Base-by-base conservation (phyloP, 305 asterid genomes). In the Fraxinus latifolia region DNA sequence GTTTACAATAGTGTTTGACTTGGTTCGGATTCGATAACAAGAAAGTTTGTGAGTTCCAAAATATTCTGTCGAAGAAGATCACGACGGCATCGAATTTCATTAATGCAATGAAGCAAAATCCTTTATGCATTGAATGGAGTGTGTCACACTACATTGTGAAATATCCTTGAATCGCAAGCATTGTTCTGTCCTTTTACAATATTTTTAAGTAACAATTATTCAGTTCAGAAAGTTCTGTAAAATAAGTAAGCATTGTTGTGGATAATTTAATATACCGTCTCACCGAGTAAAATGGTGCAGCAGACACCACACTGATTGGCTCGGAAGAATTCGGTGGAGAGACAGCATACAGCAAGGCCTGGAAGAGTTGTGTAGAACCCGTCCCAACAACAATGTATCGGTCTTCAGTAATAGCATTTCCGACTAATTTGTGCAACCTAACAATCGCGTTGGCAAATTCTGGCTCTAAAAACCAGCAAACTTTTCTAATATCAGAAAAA, bases 391-490 rank as follows among this genome's bases (percentile, higher is more conserved):
- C 99, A 21, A 94, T 90, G 50, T 95, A 86, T 1, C 88, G 95
- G 82, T 87, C 91, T 0, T 89, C 95, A 2, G 96, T 94, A 27
- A 79, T 86, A 11, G 97, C 98, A 55, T 95, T 95, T 34, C 98
- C 93, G 0, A 95, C 99, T 77, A 90, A 76, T 33, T 92, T 89
- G 85, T 95, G 99, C 83, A 95, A 77, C 89, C 96, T 89, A n/a
- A 80, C 78, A 7, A 92, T 89, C 0, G 98, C 91, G 62, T 44
- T 84, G 0, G 87, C 91, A 19, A 95, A 93, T n/a, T 89, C 96
- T 0, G 95, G 92, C 90, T 95, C 99, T 23, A 95, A 62, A 79
- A 95, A 95, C 99, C 99, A 95, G 87, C 99, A 95, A 33, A 93
- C 86, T 74, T 79, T 91, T 15, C 79, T 88, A 55, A 77, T 68